Percentiles rank a stretch among this genome's conserved stretches.
Conservation (phyloP, 2,329 filamentous ascomycete species). For the Simplicillium sp. region DNA sequence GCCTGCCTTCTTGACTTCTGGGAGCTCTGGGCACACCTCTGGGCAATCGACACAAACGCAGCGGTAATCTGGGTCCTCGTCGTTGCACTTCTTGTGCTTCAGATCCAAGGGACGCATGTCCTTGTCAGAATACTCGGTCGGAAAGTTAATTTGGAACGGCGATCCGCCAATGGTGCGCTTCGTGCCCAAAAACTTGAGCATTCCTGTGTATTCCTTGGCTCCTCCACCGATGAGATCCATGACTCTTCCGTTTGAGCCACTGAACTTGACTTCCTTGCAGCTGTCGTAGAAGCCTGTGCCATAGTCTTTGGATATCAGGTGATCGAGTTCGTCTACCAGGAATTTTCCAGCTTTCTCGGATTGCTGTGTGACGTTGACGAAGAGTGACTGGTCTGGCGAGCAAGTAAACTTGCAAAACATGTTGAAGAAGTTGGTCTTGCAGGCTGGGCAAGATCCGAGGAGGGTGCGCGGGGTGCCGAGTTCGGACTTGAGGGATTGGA, state of each 20-base stretch:
- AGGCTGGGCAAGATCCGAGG: slow-evolving; percentile 89
- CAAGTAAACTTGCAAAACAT: slow-evolving; percentile 97
- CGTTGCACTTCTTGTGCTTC: slow-evolving; percentile 78
- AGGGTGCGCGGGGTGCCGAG: slow-evolving; percentile 80
- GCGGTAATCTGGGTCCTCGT: slow-evolving; percentile 72
- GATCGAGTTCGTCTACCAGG: slow-evolving; percentile 79
- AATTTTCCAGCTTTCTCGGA: slow-evolving; percentile 47
- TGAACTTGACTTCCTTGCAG: slow-evolving; percentile 98
- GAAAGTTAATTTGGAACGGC: slow-evolving; percentile 98
- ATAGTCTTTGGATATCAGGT: slow-evolving; percentile 76
- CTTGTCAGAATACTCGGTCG: slow-evolving; percentile 48
- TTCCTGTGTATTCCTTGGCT: slow-evolving; percentile 77
- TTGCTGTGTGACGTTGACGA: slow-evolving; percentile 81
- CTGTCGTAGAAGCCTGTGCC: slow-evolving; percentile 87
- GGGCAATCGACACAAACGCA: slow-evolving; percentile 94
- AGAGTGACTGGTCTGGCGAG: slow-evolving; percentile 91
- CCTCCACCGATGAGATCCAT: slow-evolving; percentile 96
- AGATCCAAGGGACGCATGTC: slow-evolving; percentile 66
- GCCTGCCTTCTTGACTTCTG: slow-evolving; percentile 58
- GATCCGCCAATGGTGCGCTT: slow-evolving; percentile 79
- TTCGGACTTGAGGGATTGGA: slow-evolving; percentile 73
- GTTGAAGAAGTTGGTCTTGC: slow-evolving; percentile 98
- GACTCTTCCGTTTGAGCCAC: slow-evolving; percentile 82
- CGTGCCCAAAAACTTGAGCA: slow-evolving; percentile 86
- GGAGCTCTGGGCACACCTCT: slow-evolving; percentile 72